Evolutionary conservation across 495 filamentous ascomycete species (phyloP), one percentile per base, ranked within the genome.

Genomic region (Xylaria cubensis): DNA sequence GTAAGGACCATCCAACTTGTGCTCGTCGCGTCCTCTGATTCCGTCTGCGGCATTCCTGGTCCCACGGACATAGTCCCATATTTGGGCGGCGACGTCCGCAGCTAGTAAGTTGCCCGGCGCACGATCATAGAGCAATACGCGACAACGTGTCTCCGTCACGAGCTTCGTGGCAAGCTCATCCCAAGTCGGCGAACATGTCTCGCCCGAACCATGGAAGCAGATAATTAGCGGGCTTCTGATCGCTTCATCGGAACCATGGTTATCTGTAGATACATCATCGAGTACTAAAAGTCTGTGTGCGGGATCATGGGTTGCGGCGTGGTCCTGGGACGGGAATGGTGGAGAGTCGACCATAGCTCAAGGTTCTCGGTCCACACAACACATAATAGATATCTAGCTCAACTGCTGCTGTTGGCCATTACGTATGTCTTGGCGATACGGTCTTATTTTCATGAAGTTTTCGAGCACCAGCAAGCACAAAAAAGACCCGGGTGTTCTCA

Each of bases 161-260:
- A 87, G 75, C 4, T 76, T 73, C 19, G 75, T 72, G 56, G 78
- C 75, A 36, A 87, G 76, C 41, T 81, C 80, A 72, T 79, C 77
- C 79, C 84, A 87, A 3, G 82, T 78, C 19, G 83, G 77, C 34
- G 81, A 79, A 41, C 74, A 78, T 39, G 83, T 82, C 64, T 84
- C 85, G 58, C 84, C 84, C 0, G 82, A 80, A 56, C 86, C 86
- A 17, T 83, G 71, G 64, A 88, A 76, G 67, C 86, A 78, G 64
- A 88, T 77, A 29, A 86, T 73, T 9, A 86, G 74, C n/a, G 76
- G 76, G 4, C 9, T 42, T 34, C 50, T 29, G 4, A 6, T 9
- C 13, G 42, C 63, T 48, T 50, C 26, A 1, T 42, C 9, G 4
- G 24, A n/a, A 24, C 4, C 19, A 32, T 34, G 5, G 13, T 10